Percentiles rank a stretch among this genome's conserved stretches.
phyloP scores from a whole-genome alignment of 148 eudicot genomes.

The Bassia scoparia region DNA sequence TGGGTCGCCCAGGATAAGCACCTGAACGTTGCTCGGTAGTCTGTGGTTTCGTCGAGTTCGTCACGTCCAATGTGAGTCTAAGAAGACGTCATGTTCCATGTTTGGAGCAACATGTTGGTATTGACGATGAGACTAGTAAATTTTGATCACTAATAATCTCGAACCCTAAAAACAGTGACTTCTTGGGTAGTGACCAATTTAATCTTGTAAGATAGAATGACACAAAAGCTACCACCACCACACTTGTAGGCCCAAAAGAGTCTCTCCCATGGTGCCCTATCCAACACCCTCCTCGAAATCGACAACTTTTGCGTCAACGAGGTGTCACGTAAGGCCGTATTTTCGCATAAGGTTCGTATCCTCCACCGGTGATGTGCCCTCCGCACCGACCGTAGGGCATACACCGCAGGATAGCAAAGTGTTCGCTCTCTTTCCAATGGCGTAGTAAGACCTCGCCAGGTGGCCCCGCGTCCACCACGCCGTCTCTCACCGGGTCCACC shows the following conservation, averaged over 20 bases:
- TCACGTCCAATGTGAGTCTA: constrained; percentile 22
- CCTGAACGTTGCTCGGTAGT: constrained; percentile 20
- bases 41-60: not conserved
- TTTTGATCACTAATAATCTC: constrained; percentile 1
- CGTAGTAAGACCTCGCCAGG: constrained; percentile 24
- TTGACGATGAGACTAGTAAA: constrained; percentile 15
- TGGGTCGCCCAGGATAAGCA: constrained; percentile 19
- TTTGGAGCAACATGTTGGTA: constrained; percentile 22
- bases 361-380: constrained; percentile 22
- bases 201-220: not conserved
- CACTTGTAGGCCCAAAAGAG: constrained; percentile 25
- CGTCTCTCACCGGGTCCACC: not conserved
- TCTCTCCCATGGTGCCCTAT: constrained; percentile 23
- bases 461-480: constrained; percentile 9
- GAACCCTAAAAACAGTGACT: constrained; percentile 22
- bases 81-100: constrained; percentile 13
- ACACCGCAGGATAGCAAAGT: constrained; percentile 22
- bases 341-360: constrained; percentile 25
- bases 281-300: constrained; percentile 18
- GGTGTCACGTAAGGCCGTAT: constrained; percentile 21
- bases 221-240: constrained; percentile 19
- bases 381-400: constrained; percentile 25
- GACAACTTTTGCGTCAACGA: constrained; percentile 16
- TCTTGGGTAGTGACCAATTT: constrained; percentile 14
- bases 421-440: not conserved